Evolutionary conservation across 2,329 filamentous ascomycete genomes (phyloP).

Genomic region (Colletotrichum tabaci): DNA sequence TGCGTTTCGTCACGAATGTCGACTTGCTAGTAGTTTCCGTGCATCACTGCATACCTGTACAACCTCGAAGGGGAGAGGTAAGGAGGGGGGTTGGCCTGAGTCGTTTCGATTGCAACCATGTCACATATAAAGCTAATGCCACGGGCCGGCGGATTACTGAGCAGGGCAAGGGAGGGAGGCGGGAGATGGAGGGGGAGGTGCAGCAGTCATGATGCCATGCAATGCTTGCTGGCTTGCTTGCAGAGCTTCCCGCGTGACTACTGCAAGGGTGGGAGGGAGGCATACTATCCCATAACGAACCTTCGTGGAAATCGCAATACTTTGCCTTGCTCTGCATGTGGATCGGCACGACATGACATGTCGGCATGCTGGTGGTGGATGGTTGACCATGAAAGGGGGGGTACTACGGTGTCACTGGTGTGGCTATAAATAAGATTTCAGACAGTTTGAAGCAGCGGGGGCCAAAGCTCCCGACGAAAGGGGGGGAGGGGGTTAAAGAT

Average conservation of each 20-base stretch:
- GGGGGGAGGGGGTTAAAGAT: not conserved
- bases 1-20: too few relatives aligned
- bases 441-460: slow-evolving; percentile 15
- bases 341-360: not conserved
- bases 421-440: slow-evolving; percentile 33
- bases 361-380: not conserved
- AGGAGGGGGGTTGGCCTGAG: not conserved
- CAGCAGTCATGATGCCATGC: not conserved
- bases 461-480: slow-evolving; percentile 30
- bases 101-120: slow-evolving; percentile 4
- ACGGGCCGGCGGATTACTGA: slow-evolving; percentile 15
- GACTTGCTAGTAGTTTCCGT: not conserved
- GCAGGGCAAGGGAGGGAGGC: not conserved
- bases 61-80: not conserved
- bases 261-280: not conserved
- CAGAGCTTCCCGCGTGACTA: slow-evolving; percentile 8
- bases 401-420: slow-evolving; percentile 14
- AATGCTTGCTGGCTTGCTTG: not conserved
- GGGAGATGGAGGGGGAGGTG: not conserved
- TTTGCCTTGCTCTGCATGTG: not conserved
- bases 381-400: not conserved
- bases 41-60: not conserved
- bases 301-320: not conserved
- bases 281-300: not conserved
- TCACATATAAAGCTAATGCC: slow-evolving; percentile 9